These are phyloP conservation scores for Trichophyton verrucosum DNA, from an alignment of 2,329 filamentous ascomycete genomes.

Conservation along the genomic window DNA sequence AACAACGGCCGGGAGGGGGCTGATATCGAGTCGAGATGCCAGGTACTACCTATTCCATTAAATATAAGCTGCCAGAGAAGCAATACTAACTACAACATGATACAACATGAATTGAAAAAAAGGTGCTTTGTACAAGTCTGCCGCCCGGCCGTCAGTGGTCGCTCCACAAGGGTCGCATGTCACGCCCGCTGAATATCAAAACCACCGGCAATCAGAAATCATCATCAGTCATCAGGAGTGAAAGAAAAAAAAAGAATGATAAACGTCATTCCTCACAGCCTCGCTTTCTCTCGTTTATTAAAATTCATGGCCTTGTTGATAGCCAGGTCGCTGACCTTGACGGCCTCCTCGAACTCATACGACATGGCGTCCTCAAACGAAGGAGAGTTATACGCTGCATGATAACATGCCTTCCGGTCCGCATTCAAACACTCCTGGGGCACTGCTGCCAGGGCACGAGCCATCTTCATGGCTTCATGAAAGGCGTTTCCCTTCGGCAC, in stretches of 20 bases:
- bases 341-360: slow-evolving; percentile 37
- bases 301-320: slow-evolving; percentile 13
- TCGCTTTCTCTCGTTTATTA: neutral
- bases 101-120: neutral
- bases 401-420: slow-evolving; percentile 39
- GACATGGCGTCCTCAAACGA: slow-evolving; percentile 41
- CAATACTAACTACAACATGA: neutral
- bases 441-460: slow-evolving; percentile 36
- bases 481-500: slow-evolving; percentile 40
- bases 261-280: neutral
- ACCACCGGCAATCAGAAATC: too few species aligned
- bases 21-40: too few species aligned
- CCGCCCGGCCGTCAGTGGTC: neutral
- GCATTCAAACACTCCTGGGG: slow-evolving; percentile 42
- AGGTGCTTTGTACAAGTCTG: neutral
- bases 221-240: neutral
- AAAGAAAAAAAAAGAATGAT: too few species aligned
- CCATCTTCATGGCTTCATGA: slow-evolving; percentile 39
- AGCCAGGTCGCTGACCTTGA: slow-evolving; percentile 27
- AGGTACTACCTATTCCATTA: neutral
- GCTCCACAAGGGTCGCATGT: neutral
- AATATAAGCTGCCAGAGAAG: neutral
- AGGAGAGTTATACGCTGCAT: slow-evolving; percentile 38
- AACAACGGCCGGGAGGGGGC: neutral
- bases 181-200: too few species aligned